Evolutionary conservation across 1,284 basidiomycete genomes (phyloP).

Genomic region (Puccinia polysora): DNA sequence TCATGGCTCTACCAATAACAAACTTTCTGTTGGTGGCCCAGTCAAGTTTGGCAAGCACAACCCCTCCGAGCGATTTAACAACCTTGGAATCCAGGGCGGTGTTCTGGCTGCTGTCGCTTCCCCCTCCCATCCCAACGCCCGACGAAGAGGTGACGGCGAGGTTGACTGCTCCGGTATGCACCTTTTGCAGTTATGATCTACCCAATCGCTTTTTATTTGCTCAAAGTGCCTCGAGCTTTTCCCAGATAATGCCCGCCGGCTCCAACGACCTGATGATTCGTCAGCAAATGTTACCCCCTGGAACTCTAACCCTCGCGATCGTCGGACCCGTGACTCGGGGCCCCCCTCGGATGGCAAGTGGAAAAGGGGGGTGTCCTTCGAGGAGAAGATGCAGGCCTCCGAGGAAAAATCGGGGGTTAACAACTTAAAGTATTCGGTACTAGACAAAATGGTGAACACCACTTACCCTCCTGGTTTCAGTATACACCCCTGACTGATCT

Average conservation of each 20-base stretch:
- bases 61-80: conserved; percentile 35
- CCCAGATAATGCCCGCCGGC: conserved; percentile 16
- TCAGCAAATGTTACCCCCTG: conserved; percentile 2
- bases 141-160: conserved; percentile 29
- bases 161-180: conserved; percentile 21
- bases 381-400: conserved; percentile 25
- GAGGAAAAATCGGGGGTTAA: conserved; percentile 7
- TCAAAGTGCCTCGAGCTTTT: not conserved
- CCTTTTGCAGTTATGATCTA: not conserved
- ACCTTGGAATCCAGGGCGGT: conserved; percentile 39
- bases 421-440: conserved; percentile 33
- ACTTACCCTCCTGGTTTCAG: not conserved
- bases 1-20: conserved; percentile 3
- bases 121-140: conserved; percentile 6
- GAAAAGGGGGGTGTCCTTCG: conserved; percentile 34
- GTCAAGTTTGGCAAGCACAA: conserved; percentile 37
- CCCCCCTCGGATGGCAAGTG: conserved; percentile 34
- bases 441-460: conserved; percentile 36
- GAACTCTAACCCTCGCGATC: conserved; percentile 26
- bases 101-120: conserved; percentile 38
- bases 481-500: too few species aligned
- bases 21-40: conserved; percentile 22
- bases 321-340: conserved; percentile 24
- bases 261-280: conserved; percentile 22
- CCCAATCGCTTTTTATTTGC: not conserved